A percentile compares a stretch with the other conserved stretches of the same genome.
Evolutionary conservation across 2,329 filamentous ascomycete genomes (phyloP).

Genomic region (Monosporascus ibericus): DNA sequence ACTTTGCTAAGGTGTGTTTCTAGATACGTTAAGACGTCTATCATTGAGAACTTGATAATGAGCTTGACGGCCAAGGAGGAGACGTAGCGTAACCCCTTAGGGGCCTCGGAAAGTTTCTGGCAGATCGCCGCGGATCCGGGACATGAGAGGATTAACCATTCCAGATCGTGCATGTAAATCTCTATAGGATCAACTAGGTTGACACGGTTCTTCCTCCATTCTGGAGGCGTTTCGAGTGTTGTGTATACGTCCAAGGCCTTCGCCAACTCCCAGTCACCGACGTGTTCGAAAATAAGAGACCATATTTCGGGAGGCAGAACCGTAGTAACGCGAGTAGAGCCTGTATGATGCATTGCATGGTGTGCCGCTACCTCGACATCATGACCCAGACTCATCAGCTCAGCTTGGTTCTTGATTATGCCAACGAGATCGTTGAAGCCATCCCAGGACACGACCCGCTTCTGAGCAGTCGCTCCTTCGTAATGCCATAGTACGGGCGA

Average conservation of each 20-base stretch:
- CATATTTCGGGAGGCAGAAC: conserved; percentile 79
- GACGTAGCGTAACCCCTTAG: conserved; percentile 62
- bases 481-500: conserved; percentile 80
- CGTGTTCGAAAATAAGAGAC: conserved; percentile 78
- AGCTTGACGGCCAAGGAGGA: conserved; percentile 79
- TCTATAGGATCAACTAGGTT: conserved; percentile 54
- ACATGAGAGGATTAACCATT: conserved; percentile 76
- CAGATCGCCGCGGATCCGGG: conserved; percentile 62
- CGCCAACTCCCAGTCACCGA: conserved; percentile 87
- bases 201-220: conserved; percentile 22
- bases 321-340: conserved; percentile 29
- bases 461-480: conserved; percentile 40
- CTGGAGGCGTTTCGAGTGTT: conserved; percentile 62
- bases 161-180: conserved; percentile 70
- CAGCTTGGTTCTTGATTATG: conserved; percentile 70
- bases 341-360: conserved; percentile 31
- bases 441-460: conserved; percentile 54
- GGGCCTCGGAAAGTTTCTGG: conserved; percentile 64
- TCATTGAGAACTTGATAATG: conserved; percentile 85
- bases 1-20: conserved; percentile 62
- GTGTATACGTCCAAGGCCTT: conserved; percentile 76
- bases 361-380: conserved; percentile 55
- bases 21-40: conserved; percentile 68
- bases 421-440: conserved; percentile 66
- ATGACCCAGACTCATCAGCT: conserved; percentile 66